Base-by-base conservation (phyloP, 176 grass and related monocot species). In the Panicum miliaceum region DNA sequence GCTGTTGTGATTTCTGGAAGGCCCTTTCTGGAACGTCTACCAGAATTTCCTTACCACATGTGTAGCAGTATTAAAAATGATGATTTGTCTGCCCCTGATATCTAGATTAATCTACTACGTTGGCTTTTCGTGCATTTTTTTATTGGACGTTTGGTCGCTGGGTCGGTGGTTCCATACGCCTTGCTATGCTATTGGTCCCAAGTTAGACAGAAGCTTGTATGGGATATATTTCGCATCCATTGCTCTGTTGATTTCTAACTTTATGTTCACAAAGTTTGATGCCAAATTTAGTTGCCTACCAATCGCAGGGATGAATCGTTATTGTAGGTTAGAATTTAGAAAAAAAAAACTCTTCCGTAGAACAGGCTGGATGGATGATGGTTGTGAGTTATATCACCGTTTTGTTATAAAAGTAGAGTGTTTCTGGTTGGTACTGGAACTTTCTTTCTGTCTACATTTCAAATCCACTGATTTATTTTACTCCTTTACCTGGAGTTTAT, bases 391-490 rank as follows among this genome's bases (percentile, higher is more conserved):
- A 37, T 50, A 26, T 29, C 8, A 43, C 20, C 1, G 36, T n/a
- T 75, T 78, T 43, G n/a, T 40, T 38, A 54, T 42, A 38, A 61
- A 42, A 71, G 16, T 22, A 11, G 12, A 67, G 18, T 26, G 56
- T n/a, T 84, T 78, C 40, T 36, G 6, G 6, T 58, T 36, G 19
- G 12, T 78, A 22, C 25, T 78, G 7, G 41, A 58, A 36, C 42
- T 58, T 4, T 15, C n/a, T 71, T 34, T 38, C 37, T 26, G 69
- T 77, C 19, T 34, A 64, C 51, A 1, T 68, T 40, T 68, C 4
- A 22, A 77, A 77, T 77, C 32, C 8, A 19, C 4, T 54, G 48
- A 35, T 75, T 54, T 34, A n/a, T 77, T 84, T 35, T 67, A 58
- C 36, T 68, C 23, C 66, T 29, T 65, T 36, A 13, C 50, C 27